A percentile compares a stretch with the other conserved stretches of the same genome.
Evolutionary conservation across 1,284 basidiomycete species (phyloP).

Genomic region (Leccinum ponderosum): DNA sequence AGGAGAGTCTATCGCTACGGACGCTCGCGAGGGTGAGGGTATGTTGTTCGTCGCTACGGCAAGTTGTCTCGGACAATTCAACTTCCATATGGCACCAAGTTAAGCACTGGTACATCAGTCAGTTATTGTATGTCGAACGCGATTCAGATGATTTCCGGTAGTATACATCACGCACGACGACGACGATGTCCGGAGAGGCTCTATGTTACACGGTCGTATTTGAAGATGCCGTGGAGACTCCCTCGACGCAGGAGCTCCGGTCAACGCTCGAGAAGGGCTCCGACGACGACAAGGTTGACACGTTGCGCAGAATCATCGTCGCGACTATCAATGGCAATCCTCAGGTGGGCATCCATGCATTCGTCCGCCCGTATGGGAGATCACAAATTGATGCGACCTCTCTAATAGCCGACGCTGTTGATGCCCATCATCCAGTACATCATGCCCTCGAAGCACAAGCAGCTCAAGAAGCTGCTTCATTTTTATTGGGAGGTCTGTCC

Average conservation of each 20-base stretch:
- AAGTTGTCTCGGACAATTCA: no score
- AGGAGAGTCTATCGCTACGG: no score
- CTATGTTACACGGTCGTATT: constrained; percentile 85
- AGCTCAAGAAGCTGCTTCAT: constrained; percentile 97
- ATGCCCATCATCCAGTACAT: constrained; percentile 98
- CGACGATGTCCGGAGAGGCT: constrained; percentile 46
- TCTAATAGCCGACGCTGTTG: constrained; percentile 75
- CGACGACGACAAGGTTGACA: constrained; percentile 98
- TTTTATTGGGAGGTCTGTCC: constrained; percentile 99
- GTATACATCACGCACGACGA: constrained; percentile 9
- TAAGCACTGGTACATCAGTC: no score
- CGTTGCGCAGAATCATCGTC: constrained; percentile 93
- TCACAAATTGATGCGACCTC: constrained; percentile 5
- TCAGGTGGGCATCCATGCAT: constrained; percentile 47
- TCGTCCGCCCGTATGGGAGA: constrained; percentile 2
- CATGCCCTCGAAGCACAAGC: constrained; percentile 93
- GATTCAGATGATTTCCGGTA: not conserved
- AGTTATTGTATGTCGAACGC: no score
- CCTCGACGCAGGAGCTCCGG: constrained; percentile 84
- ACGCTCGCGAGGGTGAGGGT: no score
- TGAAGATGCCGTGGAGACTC: constrained; percentile 77
- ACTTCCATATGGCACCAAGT: no score
- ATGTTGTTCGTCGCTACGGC: no score
- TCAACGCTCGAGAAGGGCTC: constrained; percentile 90
- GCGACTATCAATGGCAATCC: constrained; percentile 95